Conservation (phyloP, 2,329 filamentous ascomycete genomes). For the Hypoxylon sp. region DNA sequence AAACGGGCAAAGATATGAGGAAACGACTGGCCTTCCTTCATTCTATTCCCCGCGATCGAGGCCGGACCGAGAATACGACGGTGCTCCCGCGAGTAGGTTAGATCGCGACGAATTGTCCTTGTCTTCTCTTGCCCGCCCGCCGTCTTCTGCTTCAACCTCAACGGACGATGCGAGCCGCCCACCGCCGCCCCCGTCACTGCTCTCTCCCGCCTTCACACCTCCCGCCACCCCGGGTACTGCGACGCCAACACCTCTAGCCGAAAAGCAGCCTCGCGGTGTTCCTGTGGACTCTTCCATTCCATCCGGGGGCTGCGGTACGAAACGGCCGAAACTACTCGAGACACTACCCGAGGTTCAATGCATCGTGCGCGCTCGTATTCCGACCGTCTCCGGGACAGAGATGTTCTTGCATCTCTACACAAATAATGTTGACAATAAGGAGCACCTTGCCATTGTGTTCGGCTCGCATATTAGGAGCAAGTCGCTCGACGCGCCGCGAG, state of each 20-base stretch:
- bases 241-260: conserved; percentile 59
- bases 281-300: conserved; percentile 71
- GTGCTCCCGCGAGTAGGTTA: conserved; percentile 29
- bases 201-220: conserved; percentile 88
- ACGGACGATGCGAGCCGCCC: conserved; percentile 31
- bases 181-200: conserved; percentile 73
- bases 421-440: conserved; percentile 93
- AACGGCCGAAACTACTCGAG: conserved; percentile 78
- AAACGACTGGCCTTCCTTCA: conserved; percentile 57
- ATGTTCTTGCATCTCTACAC: conserved; percentile 98
- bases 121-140: conserved; percentile 41
- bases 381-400: conserved; percentile 89
- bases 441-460: conserved; percentile 97
- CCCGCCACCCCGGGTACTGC: conserved; percentile 72
- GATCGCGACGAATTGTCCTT: conserved; percentile 56
- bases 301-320: conserved; percentile 70
- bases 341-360: conserved; percentile 89
- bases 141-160: conserved; percentile 11
- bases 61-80: conserved; percentile 42
- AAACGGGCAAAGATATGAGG: conserved; percentile 46
- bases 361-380: conserved; percentile 93
- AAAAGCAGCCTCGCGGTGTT: conserved; percentile 61
- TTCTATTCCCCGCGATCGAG: conserved; percentile 61
- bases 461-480: conserved; percentile 83
- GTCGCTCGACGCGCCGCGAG: conserved; percentile 76